These are phyloP conservation scores for Talaromyces funiculosus DNA, from an alignment of 2,329 filamentous ascomycete genomes.

Conservation along the genomic window DNA sequence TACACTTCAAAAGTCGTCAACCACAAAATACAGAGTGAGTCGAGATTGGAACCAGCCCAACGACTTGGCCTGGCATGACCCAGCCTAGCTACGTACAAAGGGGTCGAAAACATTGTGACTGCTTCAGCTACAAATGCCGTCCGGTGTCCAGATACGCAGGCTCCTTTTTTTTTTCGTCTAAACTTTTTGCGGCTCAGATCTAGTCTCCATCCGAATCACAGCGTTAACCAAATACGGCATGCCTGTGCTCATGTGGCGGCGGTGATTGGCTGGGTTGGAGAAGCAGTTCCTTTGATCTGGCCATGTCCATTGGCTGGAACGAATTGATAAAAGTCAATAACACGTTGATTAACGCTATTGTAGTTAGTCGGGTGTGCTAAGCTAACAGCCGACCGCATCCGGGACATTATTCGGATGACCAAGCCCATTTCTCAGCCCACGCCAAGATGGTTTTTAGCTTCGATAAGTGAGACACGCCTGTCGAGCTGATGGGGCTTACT, in stretches of 20 bases:
- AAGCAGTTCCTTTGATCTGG: not conserved
- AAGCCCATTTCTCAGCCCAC: not conserved
- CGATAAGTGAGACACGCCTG: not conserved
- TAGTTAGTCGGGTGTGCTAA: too few species aligned
- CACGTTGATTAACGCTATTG: too few species aligned
- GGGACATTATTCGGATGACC: not conserved
- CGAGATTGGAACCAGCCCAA: not conserved
- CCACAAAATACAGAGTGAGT: not conserved
- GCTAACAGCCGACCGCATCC: not conserved
- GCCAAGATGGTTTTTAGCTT: not conserved
- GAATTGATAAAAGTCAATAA: not conserved
- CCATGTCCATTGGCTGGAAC: not conserved
- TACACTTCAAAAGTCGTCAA: not conserved
- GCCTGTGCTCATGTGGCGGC: not conserved
- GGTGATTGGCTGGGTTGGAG: not conserved
- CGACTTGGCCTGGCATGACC: not conserved
- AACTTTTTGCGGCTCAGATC: slow-evolving; percentile 4
- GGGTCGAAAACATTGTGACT: not conserved
- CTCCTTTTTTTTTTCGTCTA: not conserved
- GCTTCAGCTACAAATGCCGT: too few species aligned
- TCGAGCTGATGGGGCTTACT: not conserved
- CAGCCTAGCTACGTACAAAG: not conserved
- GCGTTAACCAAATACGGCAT: not conserved
- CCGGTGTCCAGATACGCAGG: not conserved
- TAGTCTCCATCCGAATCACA: not conserved